Evolutionary conservation across 1,139 yeast species (phyloP).

Genomic region (Zygosaccharomyces sapae): DNA sequence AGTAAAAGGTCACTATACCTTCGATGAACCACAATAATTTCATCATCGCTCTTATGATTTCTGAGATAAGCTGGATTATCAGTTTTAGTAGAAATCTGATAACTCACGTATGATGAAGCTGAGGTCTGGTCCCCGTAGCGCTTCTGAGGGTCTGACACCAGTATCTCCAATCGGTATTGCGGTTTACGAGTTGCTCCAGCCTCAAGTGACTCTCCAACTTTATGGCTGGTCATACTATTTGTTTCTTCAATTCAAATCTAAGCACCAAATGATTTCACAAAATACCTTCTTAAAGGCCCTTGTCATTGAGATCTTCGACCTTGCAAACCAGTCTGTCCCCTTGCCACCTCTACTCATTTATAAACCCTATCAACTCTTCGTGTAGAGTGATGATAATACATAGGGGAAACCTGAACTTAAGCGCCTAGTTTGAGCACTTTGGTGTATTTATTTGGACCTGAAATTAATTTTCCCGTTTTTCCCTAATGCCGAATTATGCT

Average conservation of each 20-base stretch:
- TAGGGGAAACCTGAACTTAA: not conserved
- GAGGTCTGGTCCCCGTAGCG: slow-evolving; percentile 72
- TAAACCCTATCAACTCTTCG: slow-evolving; percentile 3
- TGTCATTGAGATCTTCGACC: not conserved
- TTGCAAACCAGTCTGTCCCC: slow-evolving; percentile 6
- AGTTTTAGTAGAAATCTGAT: slow-evolving; percentile 63
- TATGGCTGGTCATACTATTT: slow-evolving; percentile 5
- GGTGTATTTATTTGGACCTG: not conserved
- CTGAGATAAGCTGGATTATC: slow-evolving; percentile 46
- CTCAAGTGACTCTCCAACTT: slow-evolving; percentile 2
- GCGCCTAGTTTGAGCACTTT: too few relatives aligned
- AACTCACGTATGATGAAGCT: slow-evolving; percentile 62
- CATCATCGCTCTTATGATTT: slow-evolving; percentile 39
- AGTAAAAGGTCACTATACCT: slow-evolving; percentile 80
- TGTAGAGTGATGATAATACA: slow-evolving; percentile 8
- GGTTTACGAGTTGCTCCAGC: slow-evolving; percentile 6
- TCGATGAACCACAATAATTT: slow-evolving; percentile 58
- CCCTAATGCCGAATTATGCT: not conserved
- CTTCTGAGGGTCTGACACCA: slow-evolving; percentile 69
- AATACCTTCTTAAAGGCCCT: not conserved
- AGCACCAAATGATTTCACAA: not conserved
- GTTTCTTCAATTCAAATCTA: not conserved
- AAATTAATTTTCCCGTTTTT: not conserved
- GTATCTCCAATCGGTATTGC: slow-evolving; percentile 22
- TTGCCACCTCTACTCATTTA: slow-evolving; percentile 5